Evolutionary conservation across 176 grass and related monocot genomes (phyloP).

Genomic region (Zea luxurians): DNA sequence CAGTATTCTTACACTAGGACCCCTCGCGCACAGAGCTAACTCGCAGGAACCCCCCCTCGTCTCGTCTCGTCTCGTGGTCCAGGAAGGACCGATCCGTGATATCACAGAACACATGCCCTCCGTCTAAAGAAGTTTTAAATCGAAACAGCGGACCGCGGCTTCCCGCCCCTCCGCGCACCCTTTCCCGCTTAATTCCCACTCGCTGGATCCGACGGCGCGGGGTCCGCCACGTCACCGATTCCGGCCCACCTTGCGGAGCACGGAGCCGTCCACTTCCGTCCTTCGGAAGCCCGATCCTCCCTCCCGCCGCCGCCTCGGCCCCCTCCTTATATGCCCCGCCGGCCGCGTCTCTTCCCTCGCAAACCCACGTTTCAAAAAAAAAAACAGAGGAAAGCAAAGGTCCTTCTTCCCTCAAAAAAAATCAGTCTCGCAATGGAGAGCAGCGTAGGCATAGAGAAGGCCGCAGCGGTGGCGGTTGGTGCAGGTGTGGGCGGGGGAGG

Average conservation of each 20-base stretch:
- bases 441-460: constrained; percentile 22
- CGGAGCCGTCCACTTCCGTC: constrained; percentile 58
- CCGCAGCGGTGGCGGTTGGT: background rate
- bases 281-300: constrained; percentile 34
- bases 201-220: background rate
- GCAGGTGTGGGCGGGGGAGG: constrained; percentile 9
- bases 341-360: constrained; percentile 52
- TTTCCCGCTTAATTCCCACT: constrained; percentile 41
- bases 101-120: fast-evolving
- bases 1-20: fast-evolving
- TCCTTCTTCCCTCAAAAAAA: constrained; percentile 5
- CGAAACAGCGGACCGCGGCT: constrained; percentile 15
- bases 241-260: constrained; percentile 36
- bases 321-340: constrained; percentile 39
- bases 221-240: constrained; percentile 31
- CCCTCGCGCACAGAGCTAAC: fast-evolving
- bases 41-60: fast-evolving
- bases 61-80: background rate
- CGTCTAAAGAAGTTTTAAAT: background rate
- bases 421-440: constrained; percentile 46
- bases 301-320: background rate
- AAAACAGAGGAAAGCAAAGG: constrained; percentile 1
- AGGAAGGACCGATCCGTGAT: fast-evolving
- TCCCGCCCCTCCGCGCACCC: constrained; percentile 24
- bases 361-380: constrained; percentile 55